phyloP scores from a whole-genome alignment of 108 stramenopile species.

The Fragilariopsis cylindrus region DNA sequence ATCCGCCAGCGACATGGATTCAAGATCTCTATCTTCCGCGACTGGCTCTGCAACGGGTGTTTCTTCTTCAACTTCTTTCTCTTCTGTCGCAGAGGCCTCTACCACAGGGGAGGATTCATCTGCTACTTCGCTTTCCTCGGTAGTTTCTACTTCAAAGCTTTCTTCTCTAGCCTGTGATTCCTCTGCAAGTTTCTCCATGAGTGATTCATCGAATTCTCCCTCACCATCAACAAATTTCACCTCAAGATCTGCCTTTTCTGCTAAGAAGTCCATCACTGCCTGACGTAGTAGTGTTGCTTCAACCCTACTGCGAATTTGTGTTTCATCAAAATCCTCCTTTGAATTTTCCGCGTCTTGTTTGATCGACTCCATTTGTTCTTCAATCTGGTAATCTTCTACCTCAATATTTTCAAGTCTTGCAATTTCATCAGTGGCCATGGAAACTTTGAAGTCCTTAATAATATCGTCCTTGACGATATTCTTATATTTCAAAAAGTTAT shows the following conservation, averaged over 20 bases:
- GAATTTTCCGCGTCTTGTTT: conserved; percentile 70
- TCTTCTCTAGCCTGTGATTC: conserved; percentile 71
- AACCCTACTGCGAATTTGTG: conserved; percentile 65
- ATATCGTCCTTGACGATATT: conserved; percentile 81
- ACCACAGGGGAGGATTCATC: conserved; percentile 22
- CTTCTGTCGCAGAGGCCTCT: conserved; percentile 14
- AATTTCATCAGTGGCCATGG: conserved; percentile 88
- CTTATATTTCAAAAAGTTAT: conserved; percentile 94
- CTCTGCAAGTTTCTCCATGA: conserved; percentile 80
- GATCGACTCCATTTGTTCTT: conserved; percentile 78
- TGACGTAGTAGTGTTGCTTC: conserved; percentile 78
- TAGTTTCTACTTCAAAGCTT: conserved; percentile 13
- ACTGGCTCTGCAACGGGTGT: conserved; percentile 27
- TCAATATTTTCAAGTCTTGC: conserved; percentile 76
- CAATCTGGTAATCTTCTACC: conserved; percentile 79
- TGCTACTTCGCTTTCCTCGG: conserved; percentile 7
- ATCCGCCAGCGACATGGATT: conserved; percentile 53
- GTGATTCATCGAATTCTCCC: conserved; percentile 68
- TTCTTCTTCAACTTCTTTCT: conserved; percentile 19
- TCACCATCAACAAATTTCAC: conserved; percentile 67
- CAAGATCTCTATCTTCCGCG: conserved; percentile 29
- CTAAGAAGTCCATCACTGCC: conserved; percentile 81
- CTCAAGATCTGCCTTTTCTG: conserved; percentile 71
- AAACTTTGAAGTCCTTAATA: conserved; percentile 77
- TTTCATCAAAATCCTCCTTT: conserved; percentile 70